Conservation (phyloP, 2,329 filamentous ascomycete species). For the Pseudocercospora cruenta region DNA sequence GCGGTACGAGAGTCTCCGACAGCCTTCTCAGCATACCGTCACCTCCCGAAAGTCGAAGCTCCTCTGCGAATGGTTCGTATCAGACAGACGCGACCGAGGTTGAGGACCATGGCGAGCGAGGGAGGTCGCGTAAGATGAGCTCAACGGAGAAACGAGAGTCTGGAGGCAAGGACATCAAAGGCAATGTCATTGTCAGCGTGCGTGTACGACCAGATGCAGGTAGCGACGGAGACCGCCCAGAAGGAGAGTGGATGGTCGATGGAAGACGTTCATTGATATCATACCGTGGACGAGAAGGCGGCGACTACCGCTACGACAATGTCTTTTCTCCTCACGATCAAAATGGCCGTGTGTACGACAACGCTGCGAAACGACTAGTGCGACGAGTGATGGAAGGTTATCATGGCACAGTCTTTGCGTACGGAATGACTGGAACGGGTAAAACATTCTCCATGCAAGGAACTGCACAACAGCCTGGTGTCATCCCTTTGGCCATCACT, state of each 20-base stretch:
- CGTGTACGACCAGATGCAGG: slow-evolving; percentile 82
- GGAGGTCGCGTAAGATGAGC: slow-evolving; percentile 43
- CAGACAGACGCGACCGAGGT: slow-evolving; percentile 88
- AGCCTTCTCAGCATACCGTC: slow-evolving; percentile 77
- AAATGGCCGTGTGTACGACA: slow-evolving; percentile 92
- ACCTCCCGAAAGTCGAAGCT: slow-evolving; percentile 84
- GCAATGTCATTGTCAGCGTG: slow-evolving; percentile 94
- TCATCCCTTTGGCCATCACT: slow-evolving; percentile 95
- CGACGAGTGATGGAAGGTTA: slow-evolving; percentile 98
- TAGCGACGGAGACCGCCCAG: slow-evolving; percentile 63
- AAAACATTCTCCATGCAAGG: slow-evolving; percentile 99
- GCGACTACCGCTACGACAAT: slow-evolving; percentile 95
- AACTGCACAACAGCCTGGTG: slow-evolving; percentile 90
- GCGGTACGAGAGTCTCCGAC: slow-evolving; percentile 69
- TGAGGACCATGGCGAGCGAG: slow-evolving; percentile 56
- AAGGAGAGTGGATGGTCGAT: slow-evolving; percentile 91
- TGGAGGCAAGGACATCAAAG: slow-evolving; percentile 72
- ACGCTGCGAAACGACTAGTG: slow-evolving; percentile 89
- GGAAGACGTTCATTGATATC: slow-evolving; percentile 78
- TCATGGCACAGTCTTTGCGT: slow-evolving; percentile 96
- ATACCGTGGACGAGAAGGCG: slow-evolving; percentile 85
- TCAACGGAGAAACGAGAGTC: slow-evolving; percentile 37
- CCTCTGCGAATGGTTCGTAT: slow-evolving; percentile 89
- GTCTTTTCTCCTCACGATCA: slow-evolving; percentile 94
- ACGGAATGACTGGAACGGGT: slow-evolving; percentile 97